Evolutionary conservation across 768 basidiomycete genomes (phyloP).

Genomic region (Tricholoma furcatifolium): DNA sequence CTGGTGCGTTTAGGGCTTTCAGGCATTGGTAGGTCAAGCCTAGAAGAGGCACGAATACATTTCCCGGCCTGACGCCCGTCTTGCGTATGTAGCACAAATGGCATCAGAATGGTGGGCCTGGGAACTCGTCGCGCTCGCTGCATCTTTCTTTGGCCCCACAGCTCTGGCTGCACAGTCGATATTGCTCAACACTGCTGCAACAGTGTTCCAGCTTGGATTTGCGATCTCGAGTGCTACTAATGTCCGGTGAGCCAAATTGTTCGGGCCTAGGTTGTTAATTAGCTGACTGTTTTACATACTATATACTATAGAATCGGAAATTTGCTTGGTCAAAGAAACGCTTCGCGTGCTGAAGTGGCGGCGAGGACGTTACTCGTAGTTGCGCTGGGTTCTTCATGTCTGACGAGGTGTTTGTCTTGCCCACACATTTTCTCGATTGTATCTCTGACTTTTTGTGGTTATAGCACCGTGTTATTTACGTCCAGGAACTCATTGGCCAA

Average conservation of each 20-base stretch:
- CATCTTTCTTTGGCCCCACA: slow-evolving; percentile 32
- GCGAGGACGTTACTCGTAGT: slow-evolving; percentile 3
- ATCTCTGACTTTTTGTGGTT: not conserved
- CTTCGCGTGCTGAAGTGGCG: not conserved
- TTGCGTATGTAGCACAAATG: slow-evolving; percentile 52
- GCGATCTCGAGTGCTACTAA: not conserved
- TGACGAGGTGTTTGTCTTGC: not conserved
- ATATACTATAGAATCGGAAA: slow-evolving; percentile 1
- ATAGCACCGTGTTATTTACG: not conserved
- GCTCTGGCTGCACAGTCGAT: not conserved
- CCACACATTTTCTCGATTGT: too few relatives aligned
- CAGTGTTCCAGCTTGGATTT: slow-evolving; percentile 1
- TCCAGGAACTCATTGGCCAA: slow-evolving; percentile 2
- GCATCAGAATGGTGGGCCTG: slow-evolving; percentile 89
- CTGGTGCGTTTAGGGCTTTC: slow-evolving; percentile 74
- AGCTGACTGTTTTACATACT: not conserved
- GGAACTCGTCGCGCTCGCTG: slow-evolving; percentile 61
- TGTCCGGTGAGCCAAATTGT: too few relatives aligned
- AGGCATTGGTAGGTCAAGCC: slow-evolving; percentile 66
- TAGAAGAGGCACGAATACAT: too few relatives aligned
- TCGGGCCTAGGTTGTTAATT: too few relatives aligned
- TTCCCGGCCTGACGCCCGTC: not conserved
- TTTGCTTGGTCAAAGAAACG: slow-evolving; percentile 4
- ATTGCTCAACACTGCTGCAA: not conserved
- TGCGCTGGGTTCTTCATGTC: not conserved